These are phyloP conservation scores for Sabuloglossum arenarium DNA, from an alignment of 495 filamentous ascomycete genomes.

Conservation along the genomic window DNA sequence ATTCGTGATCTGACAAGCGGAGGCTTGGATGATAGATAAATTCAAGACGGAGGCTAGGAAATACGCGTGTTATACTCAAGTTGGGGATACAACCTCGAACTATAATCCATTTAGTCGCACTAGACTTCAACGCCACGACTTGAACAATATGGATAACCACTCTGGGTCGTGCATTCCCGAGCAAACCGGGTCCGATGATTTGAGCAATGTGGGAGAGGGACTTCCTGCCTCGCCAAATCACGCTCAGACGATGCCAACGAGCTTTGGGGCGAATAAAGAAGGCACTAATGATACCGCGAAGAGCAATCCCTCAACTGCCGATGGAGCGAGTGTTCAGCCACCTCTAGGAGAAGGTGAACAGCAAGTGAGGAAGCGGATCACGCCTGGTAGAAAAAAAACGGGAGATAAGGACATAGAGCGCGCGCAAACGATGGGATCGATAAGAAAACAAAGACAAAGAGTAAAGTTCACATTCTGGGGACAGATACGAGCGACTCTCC, in stretches of 20 bases:
- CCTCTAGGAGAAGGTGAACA: not conserved
- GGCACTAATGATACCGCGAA: not conserved
- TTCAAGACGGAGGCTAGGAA: not conserved
- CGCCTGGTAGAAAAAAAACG: not conserved
- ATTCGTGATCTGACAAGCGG: not conserved
- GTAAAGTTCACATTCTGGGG: constrained; percentile 30
- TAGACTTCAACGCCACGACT: not conserved
- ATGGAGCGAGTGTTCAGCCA: not conserved
- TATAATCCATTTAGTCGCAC: constrained; percentile 2
- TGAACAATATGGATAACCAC: not conserved
- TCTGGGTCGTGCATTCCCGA: not conserved
- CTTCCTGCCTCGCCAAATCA: not conserved
- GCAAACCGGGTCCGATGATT: not conserved
- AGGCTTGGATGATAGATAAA: not conserved
- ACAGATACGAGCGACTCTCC: constrained; percentile 48
- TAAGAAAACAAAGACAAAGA: no score
- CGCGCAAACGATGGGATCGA: not conserved
- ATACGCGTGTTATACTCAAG: not conserved
- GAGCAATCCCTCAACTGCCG: not conserved
- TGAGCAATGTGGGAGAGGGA: not conserved
- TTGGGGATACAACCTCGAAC: not conserved
- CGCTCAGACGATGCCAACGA: not conserved
- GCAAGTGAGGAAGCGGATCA: not conserved
- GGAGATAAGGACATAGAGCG: not conserved
- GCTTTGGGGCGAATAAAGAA: not conserved